Base-by-base conservation (phyloP, 192 early-diverging fungal genomes). In the Thoreauomyces humboldtii region DNA sequence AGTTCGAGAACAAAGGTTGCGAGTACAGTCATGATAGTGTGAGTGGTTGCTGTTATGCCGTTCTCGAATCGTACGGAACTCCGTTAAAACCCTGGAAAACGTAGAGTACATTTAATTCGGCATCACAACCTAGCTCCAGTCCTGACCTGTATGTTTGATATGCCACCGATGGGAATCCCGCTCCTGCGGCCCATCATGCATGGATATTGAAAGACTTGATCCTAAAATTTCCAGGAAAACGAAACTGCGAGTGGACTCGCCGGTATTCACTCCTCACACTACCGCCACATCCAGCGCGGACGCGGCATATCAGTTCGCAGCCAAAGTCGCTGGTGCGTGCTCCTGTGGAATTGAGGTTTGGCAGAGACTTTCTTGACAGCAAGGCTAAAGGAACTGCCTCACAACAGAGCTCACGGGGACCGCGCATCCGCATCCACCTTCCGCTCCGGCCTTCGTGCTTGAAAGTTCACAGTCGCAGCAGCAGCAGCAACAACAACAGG, bases 1-100 rank as follows among this genome's bases (percentile, higher is more conserved):
- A 92, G 69, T 91, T 76, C 63, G 90, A 93, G 74, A 77, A 78
- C 59, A 85, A 84, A 51, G 90, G 91, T 2, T 93, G 91, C 72
- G 87, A 89, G 75, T 93, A 89, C 73, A 89, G 84, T 62, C 91
- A 93, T 63, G 86, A 89, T 35, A 60, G 65, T 37, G 88, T 87
- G 80, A 71, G 77, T 59, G n/a, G 22, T 17, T 41, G n/a, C n/a
- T n/a, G n/a, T n/a, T n/a, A n/a, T n/a, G n/a, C n/a, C n/a, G n/a
- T n/a, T n/a, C n/a, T n/a, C n/a, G n/a, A n/a, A n/a, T n/a, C n/a
- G n/a, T n/a, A n/a, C n/a, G n/a, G n/a, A n/a, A n/a, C n/a, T n/a
- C n/a, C n/a, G n/a, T n/a, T n/a, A n/a, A n/a, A n/a, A n/a, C n/a
- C n/a, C n/a, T n/a, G n/a, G n/a, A n/a, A n/a, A n/a, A n/a, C n/a